Base-by-base conservation (phyloP, 345 rosid species). In the Eucalyptus marginata region DNA sequence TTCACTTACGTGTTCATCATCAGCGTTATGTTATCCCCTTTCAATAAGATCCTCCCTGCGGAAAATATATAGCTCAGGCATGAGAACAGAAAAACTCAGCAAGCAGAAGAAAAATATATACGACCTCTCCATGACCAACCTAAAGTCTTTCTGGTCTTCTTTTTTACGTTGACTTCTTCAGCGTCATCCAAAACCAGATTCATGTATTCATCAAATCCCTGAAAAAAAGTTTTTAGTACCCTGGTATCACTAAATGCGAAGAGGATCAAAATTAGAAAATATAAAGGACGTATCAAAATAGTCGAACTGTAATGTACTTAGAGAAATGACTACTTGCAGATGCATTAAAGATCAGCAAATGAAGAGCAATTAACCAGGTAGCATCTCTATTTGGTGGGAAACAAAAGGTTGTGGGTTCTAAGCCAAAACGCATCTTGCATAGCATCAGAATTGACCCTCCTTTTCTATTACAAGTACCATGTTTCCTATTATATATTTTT, bases 171-270 rank as follows among this genome's bases (percentile, higher is more conserved):
- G 89, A 98, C 98, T 93, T 98, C 98, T 91, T 98, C 99, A 49
- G 99, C 99, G 51, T 98, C 99, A 36, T 97, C 99, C 89, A 97
- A 91, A 56, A 98, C 99, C 87, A 98, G 92, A 90, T 98, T 98
- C 99, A 98, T 98, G 94, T 98, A 97, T 90, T 98, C 99, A 87
- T 96, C 99, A 89, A 98, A 97, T 4, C 99, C 99, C 99, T 97
- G 92, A 49, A 66, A 43, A 90, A 3, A 46, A 47, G 4, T 7
- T 15, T 59, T 2, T 40, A 12, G 13, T 46, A 11, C 9, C 16
- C 62, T 27, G 79, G 58, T 80, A 29, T 27, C 44, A 51, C 49
- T 51, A 24, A 71, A 71, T 13, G 49, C 4, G 10, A 64, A 68
- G 10, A 49, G 86, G 51, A 49, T 76, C 15, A 10, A 59, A 49